phyloP scores from a whole-genome alignment of 805 yeast genomes.

The Pichia ethanolica region DNA sequence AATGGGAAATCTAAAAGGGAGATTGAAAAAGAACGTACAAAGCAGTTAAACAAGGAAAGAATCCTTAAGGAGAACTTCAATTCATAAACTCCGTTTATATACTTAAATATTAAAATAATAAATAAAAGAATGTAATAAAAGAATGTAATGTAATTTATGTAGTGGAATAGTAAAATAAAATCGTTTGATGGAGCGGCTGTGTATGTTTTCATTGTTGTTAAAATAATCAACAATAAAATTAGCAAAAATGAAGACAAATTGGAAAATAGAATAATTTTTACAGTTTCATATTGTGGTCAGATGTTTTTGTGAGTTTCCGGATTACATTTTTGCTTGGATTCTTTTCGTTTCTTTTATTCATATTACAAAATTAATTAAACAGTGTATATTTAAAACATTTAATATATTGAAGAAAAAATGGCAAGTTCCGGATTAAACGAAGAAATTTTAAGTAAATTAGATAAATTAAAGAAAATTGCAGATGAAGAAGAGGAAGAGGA shows the following conservation, averaged over 20 bases:
- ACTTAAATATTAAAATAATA: not conserved
- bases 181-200: not conserved
- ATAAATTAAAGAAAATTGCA: constrained; percentile 1
- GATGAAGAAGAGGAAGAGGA: constrained; percentile 1
- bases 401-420: not conserved
- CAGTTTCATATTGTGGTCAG: too few species aligned
- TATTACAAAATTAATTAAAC: too few species aligned
- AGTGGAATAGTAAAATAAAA: not conserved
- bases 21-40: constrained; percentile 14
- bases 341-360: too few species aligned
- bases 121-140: not conserved
- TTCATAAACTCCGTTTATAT: constrained; percentile 10
- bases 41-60: constrained; percentile 21
- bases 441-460: constrained; percentile 1
- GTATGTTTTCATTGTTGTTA: too few species aligned
- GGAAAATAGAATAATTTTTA: too few species aligned
- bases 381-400: too few species aligned
- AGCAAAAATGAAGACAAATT: too few species aligned
- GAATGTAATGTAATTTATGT: not conserved
- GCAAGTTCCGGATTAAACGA: not conserved
- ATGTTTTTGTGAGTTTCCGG: too few species aligned
- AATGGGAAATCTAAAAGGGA: constrained; percentile 11
- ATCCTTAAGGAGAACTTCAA: constrained; percentile 21
- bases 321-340: too few species aligned
- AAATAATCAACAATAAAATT: too few species aligned